A percentile compares a stretch with the other conserved stretches of the same genome.
phyloP scores from a whole-genome alignment of 306 rosid genomes.

The Benincasa hispida region DNA sequence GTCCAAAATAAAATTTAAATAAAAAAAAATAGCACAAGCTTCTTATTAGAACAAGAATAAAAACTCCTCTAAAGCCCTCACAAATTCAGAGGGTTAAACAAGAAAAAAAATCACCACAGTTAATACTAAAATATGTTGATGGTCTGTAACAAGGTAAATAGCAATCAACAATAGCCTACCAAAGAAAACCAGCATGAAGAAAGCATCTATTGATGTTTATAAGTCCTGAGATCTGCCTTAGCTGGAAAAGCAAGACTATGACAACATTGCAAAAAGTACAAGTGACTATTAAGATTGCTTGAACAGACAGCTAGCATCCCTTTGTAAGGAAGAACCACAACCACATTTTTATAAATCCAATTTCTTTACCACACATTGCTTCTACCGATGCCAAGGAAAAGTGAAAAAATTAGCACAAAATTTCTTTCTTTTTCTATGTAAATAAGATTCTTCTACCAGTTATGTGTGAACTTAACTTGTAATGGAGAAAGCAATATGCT shows the following conservation, averaged over 20 bases:
- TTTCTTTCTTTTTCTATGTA: neutral
- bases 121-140: neutral
- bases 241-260: neutral
- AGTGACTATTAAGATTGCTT: neutral
- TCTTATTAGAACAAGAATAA: neutral
- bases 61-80: neutral
- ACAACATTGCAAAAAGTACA: neutral
- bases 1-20: too few species aligned
- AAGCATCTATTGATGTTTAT: neutral
- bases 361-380: conserved; percentile 1
- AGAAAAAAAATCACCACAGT: too few species aligned
- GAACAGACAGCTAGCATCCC: neutral
- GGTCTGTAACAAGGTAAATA: neutral
- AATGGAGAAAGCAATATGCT: neutral
- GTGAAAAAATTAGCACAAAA: neutral
- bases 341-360: neutral
- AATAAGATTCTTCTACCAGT: neutral
- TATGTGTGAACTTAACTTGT: neutral
- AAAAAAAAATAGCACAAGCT: neutral
- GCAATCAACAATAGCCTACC: neutral
- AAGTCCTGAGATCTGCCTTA: neutral
- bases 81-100: neutral
- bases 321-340: neutral
- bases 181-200: neutral
- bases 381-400: neutral